Conservation (phyloP, 192 early-diverging fungal species). For the Neocallimastix lanati region DNA sequence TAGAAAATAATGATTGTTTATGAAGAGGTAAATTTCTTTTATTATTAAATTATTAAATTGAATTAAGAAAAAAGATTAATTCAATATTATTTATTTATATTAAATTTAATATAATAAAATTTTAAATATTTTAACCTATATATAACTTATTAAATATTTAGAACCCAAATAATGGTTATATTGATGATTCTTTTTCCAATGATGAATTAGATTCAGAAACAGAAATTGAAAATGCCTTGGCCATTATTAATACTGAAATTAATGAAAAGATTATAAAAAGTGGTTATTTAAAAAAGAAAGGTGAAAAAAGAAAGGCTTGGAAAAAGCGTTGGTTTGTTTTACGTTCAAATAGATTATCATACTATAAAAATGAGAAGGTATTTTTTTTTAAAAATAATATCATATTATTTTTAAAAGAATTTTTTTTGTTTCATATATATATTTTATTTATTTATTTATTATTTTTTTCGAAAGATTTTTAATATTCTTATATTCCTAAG, state of each 20-base stretch:
- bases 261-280: slow-evolving; percentile 28
- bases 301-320: slow-evolving; percentile 51
- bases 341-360: slow-evolving; percentile 52
- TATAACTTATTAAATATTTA: not conserved
- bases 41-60: no score
- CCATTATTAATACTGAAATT: not conserved
- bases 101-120: not conserved
- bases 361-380: slow-evolving; percentile 70
- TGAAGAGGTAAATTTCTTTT: no score
- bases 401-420: no score
- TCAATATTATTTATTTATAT: not conserved
- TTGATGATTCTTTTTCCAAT: not conserved
- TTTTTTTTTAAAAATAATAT: not conserved
- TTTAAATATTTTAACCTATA: no score
- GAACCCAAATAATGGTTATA: not conserved
- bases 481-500: no score
- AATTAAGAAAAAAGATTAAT: no score
- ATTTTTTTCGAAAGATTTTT: no score
- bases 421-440: no score
- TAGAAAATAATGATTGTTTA: no score
- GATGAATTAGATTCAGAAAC: not conserved
- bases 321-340: slow-evolving; percentile 76
- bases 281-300: slow-evolving; percentile 37
- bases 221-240: not conserved
- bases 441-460: no score